Conservation (phyloP, 345 rosid genomes). For the Sonneratia caseolaris region DNA sequence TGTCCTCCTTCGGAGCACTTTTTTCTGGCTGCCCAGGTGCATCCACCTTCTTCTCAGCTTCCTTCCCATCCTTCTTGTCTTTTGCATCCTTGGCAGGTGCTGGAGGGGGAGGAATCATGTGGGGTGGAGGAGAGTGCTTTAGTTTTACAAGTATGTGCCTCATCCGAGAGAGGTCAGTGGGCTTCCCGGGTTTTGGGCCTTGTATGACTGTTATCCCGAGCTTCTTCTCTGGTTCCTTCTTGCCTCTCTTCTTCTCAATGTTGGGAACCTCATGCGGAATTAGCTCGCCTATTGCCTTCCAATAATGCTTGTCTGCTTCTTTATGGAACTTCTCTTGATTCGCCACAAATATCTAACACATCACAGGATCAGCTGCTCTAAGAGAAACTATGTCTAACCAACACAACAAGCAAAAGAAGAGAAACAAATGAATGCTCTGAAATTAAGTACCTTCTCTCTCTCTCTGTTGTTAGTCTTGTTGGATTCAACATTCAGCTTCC, state of each 20-base stretch:
- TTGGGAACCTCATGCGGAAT: constrained; percentile 61
- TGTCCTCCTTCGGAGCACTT: neutral
- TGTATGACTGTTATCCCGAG: constrained; percentile 43
- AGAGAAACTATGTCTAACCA: neutral
- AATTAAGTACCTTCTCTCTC: constrained; percentile 45
- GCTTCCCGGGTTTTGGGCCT: constrained; percentile 78
- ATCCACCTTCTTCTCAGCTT: neutral
- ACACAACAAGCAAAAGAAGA: neutral
- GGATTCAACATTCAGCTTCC: constrained; percentile 43
- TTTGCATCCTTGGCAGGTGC: constrained; percentile 20
- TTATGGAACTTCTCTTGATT: constrained; percentile 67
- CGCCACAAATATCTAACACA: constrained; percentile 42
- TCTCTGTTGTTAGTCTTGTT: constrained; percentile 55
- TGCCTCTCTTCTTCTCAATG: constrained; percentile 48
- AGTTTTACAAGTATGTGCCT: constrained; percentile 58
- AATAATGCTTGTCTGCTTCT: constrained; percentile 49
- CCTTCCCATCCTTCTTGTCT: constrained; percentile 13
- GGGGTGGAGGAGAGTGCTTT: constrained; percentile 66
- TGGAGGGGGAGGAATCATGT: constrained; percentile 73
- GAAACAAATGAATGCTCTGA: neutral
- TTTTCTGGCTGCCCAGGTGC: neutral
- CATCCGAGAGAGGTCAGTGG: constrained; percentile 55
- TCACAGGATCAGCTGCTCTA: neutral
- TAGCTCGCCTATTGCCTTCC: constrained; percentile 61
- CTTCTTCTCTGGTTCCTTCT: constrained; percentile 48